Evolutionary conservation across 202 grass and related monocot genomes (phyloP).

Genomic region (Bolboschoenoplectus hybrid): DNA sequence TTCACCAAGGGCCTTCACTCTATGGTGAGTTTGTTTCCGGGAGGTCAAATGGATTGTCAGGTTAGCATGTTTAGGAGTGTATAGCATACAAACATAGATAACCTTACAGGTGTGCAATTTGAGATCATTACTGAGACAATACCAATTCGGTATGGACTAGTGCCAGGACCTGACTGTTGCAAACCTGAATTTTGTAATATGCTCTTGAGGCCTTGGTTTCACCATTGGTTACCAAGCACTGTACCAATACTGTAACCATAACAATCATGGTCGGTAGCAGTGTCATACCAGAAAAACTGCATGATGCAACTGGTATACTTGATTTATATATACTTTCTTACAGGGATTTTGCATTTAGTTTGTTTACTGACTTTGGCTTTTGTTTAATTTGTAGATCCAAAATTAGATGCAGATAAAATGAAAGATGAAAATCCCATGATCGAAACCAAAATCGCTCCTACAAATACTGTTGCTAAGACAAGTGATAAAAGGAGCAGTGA

Average conservation of each 20-base stretch:
- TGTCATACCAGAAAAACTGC: not conserved
- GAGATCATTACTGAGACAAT: not conserved
- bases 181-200: not conserved
- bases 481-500: slow-evolving; percentile 11
- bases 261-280: not conserved
- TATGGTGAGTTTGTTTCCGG: slow-evolving; percentile 25
- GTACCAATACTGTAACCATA: not conserved
- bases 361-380: not conserved
- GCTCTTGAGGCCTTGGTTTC: not conserved
- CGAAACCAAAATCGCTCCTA: not conserved
- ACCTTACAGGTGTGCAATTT: not conserved
- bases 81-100: not conserved
- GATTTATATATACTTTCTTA: not conserved
- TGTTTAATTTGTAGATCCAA: slow-evolving; percentile 1
- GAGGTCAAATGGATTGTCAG: slow-evolving; percentile 32
- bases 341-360: not conserved
- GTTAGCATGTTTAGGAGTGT: slow-evolving; percentile 8
- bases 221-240: not conserved
- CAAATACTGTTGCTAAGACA: not conserved
- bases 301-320: not conserved
- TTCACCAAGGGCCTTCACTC: slow-evolving; percentile 34
- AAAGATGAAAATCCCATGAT: not conserved
- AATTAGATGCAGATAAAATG: slow-evolving; percentile 21
- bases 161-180: not conserved
- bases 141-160: not conserved